These are phyloP conservation scores for Blastobotrys petasosporus DNA, from an alignment of 1,139 yeast species.

Conservation along the genomic window DNA sequence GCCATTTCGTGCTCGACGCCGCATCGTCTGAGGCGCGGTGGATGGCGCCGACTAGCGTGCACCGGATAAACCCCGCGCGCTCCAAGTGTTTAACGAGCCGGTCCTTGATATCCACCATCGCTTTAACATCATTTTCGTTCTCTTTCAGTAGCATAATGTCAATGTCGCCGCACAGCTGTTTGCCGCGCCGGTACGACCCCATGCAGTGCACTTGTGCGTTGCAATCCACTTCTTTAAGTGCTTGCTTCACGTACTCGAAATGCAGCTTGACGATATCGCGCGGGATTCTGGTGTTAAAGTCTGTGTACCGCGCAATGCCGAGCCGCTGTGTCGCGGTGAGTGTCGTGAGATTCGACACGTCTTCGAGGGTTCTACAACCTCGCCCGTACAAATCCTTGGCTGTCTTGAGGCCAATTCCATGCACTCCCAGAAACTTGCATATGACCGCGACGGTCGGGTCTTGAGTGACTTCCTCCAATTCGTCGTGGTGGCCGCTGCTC, in stretches of 20 bases:
- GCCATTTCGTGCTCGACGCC: constrained; percentile 27
- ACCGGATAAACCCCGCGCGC: constrained; percentile 32
- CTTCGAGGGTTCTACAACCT: constrained; percentile 41
- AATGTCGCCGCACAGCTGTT: constrained; percentile 48
- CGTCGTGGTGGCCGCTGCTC: background rate
- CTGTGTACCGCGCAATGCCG: constrained; percentile 48
- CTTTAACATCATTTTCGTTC: constrained; percentile 20
- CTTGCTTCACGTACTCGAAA: constrained; percentile 34
- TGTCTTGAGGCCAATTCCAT: constrained; percentile 48
- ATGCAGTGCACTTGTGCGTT: constrained; percentile 38
- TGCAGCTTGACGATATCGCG: constrained; percentile 45
- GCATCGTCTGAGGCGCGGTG: constrained; percentile 6
- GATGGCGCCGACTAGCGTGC: constrained; percentile 26
- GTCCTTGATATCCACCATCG: constrained; percentile 31
- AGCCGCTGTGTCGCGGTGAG: constrained; percentile 38
- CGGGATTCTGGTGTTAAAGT: constrained; percentile 45
- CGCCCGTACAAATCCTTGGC: constrained; percentile 43
- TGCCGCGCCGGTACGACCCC: constrained; percentile 56
- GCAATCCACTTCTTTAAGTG: constrained; percentile 37
- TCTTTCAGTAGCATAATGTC: constrained; percentile 48
- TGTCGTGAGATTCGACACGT: constrained; percentile 30
- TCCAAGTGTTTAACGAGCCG: constrained; percentile 30
- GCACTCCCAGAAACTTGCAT: constrained; percentile 40
- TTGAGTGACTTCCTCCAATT: background rate
- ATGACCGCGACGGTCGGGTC: constrained; percentile 9